phyloP scores from a whole-genome alignment of 2,329 filamentous ascomycete genomes.

The Harringtonia lauricola region DNA sequence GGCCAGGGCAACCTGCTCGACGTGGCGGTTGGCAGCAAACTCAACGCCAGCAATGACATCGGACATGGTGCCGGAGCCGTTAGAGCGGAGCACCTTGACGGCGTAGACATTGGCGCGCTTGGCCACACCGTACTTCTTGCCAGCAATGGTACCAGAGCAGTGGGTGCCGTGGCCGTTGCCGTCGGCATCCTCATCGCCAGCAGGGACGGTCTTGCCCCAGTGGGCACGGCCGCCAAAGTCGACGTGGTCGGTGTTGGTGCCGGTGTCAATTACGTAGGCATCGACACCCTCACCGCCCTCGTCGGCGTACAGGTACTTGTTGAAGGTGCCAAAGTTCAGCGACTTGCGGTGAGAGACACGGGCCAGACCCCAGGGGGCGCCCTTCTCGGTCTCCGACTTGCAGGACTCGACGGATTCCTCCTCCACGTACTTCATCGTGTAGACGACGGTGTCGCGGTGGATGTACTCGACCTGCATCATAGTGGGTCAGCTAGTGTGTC shows the following conservation, averaged over 20 bases:
- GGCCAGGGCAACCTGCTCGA: slow-evolving; percentile 61
- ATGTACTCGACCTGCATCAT: slow-evolving; percentile 76
- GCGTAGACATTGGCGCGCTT: slow-evolving; percentile 97
- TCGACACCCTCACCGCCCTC: slow-evolving; percentile 96
- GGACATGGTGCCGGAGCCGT: slow-evolving; percentile 96
- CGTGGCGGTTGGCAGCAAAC: slow-evolving; percentile 75
- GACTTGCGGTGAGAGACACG: slow-evolving; percentile 90
- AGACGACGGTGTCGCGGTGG: slow-evolving; percentile 88
- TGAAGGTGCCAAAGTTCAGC: slow-evolving; percentile 85
- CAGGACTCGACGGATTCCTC: slow-evolving; percentile 24
- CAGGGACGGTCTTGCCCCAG: slow-evolving; percentile 95
- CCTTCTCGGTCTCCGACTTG: slow-evolving; percentile 64
- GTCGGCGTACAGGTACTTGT: slow-evolving; percentile 90
- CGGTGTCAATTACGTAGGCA: slow-evolving; percentile 97
- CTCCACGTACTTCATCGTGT: slow-evolving; percentile 53
- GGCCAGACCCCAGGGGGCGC: slow-evolving; percentile 96
- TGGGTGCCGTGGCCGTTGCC: slow-evolving; percentile 98
- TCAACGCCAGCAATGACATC: slow-evolving; percentile 98
- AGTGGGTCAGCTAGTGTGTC: neutral
- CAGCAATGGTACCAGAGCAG: slow-evolving; percentile 95
- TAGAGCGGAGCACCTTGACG: slow-evolving; percentile 96
- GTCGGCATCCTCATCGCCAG: slow-evolving; percentile 74
- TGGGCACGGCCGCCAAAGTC: slow-evolving; percentile 93
- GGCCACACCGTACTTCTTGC: slow-evolving; percentile 98
- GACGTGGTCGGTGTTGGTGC: slow-evolving; percentile 85